Base-by-base conservation (phyloP, 176 grass and related monocot species). In the Rhynchospora breviuscula region DNA sequence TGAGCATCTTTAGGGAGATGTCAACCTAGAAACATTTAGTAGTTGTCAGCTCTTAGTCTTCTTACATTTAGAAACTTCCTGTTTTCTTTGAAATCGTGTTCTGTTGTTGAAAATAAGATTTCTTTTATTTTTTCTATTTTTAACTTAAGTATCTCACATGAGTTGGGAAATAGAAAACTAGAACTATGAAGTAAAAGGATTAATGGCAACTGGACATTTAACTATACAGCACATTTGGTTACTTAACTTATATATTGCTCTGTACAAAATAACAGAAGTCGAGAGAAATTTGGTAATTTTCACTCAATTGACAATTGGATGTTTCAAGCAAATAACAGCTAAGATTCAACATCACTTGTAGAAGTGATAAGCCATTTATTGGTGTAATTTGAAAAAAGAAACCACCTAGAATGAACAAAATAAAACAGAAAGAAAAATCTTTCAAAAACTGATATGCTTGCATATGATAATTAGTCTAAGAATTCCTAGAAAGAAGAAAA, bases 1-100 rank as follows among this genome's bases (percentile, higher is more conserved):
- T 92, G 4, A 98, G 88, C 89, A 98, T 86, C 76, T 88, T 95
- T 80, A 91, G 80, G 47, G 96, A 98, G 82, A 95, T 86, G n/a
- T 98, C 96, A 79, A 95, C 92, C 96, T 98, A 85, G 57, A 93
- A 48, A 64, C 49, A 77, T 77, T 56, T 77, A 54, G 73, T 22
- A 77, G 17, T 71, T 47, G 47, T 15, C 22, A 33, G 73, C 7
- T 53, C 40, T 33, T 31, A 31, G 1, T 54, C 22, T 77, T 77
- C 49, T 77, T 53, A 57, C 51, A 40, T 56, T 48, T 8, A 56
- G 10, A 56, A 77, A 77, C 70, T 0, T 43, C 17, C 5, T 1
- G 8, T 71, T 45, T 15, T 0, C 45, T 45, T 33, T 47, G 13
- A 71, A 71, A 71, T 71, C 7, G 10, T n/a, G 46, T 71, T 47